Percentiles rank a stretch among this genome's conserved stretches.
Evolutionary conservation across 257 asterid genomes (phyloP).

Genomic region (Solanum peruvianum): DNA sequence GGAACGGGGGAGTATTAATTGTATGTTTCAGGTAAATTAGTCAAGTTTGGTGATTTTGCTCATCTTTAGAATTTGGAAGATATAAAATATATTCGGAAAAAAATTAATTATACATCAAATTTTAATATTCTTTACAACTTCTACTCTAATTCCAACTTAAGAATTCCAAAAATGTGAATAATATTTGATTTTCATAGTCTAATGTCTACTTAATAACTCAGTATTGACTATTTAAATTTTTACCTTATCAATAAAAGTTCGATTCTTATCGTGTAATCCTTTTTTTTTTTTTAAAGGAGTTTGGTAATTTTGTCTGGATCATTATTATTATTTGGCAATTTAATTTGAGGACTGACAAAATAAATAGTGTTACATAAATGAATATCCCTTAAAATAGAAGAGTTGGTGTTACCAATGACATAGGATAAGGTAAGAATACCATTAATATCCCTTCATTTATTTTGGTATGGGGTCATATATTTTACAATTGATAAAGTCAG

Average conservation of each 20-base stretch:
- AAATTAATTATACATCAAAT: background rate
- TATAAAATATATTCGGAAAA: background rate
- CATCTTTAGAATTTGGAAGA: background rate
- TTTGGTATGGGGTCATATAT: background rate
- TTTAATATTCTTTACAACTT: background rate
- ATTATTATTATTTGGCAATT: background rate
- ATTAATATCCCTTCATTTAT: background rate
- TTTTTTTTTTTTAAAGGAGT: background rate
- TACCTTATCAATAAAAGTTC: background rate
- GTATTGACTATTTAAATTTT: background rate
- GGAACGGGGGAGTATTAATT: background rate
- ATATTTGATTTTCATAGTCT: background rate
- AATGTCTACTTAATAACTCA: background rate
- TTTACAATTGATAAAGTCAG: background rate
- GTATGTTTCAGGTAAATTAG: background rate
- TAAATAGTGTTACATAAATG: background rate
- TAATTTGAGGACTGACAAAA: background rate
- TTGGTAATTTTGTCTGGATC: background rate
- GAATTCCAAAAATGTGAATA: background rate
- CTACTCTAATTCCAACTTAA: background rate
- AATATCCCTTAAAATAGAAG: background rate
- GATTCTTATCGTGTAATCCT: rapidly evolving
- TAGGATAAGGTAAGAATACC: conserved; percentile 3
- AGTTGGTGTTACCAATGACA: conserved; percentile 9
- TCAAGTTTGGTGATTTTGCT: background rate